phyloP scores from a whole-genome alignment of 805 yeast genomes.

The Starmerella geochares region DNA sequence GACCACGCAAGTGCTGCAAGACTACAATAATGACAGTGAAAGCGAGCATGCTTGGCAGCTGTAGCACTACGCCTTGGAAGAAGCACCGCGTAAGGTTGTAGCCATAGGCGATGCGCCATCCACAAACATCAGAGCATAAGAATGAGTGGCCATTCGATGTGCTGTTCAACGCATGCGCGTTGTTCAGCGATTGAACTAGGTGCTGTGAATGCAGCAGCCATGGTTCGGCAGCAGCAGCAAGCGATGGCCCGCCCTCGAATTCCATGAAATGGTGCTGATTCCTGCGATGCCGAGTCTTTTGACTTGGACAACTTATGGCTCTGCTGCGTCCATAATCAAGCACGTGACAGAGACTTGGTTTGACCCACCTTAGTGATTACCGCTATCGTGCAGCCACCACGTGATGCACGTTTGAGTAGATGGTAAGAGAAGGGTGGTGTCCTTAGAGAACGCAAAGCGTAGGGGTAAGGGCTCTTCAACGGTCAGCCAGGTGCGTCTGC shows the following conservation, averaged over 20 bases:
- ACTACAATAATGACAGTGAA: constrained; percentile 29
- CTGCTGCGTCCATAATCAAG: background rate
- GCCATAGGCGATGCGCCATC: constrained; percentile 18
- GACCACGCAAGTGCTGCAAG: constrained; percentile 23
- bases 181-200: background rate
- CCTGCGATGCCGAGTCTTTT: background rate
- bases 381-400: too few relatives aligned
- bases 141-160: background rate
- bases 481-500: too few relatives aligned
- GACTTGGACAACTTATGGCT: background rate
- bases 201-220: background rate
- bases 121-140: constrained; percentile 17
- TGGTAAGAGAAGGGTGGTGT: too few relatives aligned
- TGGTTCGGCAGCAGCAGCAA: constrained; percentile 2
- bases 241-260: background rate
- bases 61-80: constrained; percentile 31
- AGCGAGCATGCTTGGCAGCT: constrained; percentile 28
- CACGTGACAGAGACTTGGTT: too few relatives aligned
- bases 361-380: too few relatives aligned
- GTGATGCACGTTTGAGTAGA: too few relatives aligned
- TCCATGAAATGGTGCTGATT: constrained; percentile 3
- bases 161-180: background rate
- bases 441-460: too few relatives aligned
- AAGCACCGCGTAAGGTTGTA: constrained; percentile 34
- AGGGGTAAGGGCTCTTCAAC: too few relatives aligned